Evolutionary conservation across 257 asterid genomes (phyloP), one percentile per base, ranked within the genome.

Genomic region (Galeopsis tetrahit): DNA sequence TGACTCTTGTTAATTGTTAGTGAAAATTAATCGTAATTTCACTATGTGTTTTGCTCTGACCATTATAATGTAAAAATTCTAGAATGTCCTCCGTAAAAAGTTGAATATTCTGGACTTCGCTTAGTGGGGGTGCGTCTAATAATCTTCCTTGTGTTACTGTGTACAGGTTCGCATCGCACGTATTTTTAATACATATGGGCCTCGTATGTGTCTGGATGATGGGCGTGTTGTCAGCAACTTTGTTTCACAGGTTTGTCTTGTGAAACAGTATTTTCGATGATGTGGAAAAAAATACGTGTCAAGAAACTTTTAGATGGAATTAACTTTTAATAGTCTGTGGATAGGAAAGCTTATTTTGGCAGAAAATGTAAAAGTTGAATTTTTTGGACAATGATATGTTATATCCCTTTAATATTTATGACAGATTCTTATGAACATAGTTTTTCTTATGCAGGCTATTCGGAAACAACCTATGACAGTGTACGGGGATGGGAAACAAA

Each of bases 181-280:
- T 70, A 93, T 93, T 74, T 93, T 93, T 87, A 91, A 93, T 68
- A 93, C 97, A 39, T 93, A 93, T 53, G 98, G 98, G 52, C 98
- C 97, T 75, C 97, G 97, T 34, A 91, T 93, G 98, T 89, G 97
- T 74, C 82, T 93, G 69, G 98, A 93, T 83, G 98, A 93, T 82
- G 98, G 98, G n/a, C 98, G 98, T 66, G 98, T 93, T 69, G 98
- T 91, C 79, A 93, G 98, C 88, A 93, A 93, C 88, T 93, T 93
- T 57, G 96, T 93, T 73, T 80, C 98, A 9, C 98, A 93, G 98
- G 98, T 93, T 80, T 75, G 84, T 78, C 60, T 60, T 28, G 51
- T 68, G 39, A 3, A 7, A 13, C 66, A 2, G 2, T 63, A 28
- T 33, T 62, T 66, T 65, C 34, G 13, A 14, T 66, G 61, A 21